A percentile compares a stretch with the other conserved stretches of the same genome.
phyloP scores from a whole-genome alignment of 2,329 filamentous ascomycete species.

The Pseudogymnoascus sp. region DNA sequence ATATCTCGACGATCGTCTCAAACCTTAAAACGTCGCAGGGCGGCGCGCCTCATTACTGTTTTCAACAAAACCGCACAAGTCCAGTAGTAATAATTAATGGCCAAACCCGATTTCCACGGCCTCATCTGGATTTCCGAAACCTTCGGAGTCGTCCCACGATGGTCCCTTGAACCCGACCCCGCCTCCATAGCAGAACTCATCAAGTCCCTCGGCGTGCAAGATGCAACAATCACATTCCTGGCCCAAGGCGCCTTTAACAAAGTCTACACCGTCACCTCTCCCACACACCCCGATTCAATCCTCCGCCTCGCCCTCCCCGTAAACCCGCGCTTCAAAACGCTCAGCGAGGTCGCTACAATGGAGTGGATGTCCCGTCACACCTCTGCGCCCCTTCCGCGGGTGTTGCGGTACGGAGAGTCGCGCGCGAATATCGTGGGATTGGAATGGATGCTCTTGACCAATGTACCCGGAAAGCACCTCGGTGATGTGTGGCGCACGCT shows the following conservation, averaged over 20 bases:
- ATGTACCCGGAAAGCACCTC: conserved; percentile 19
- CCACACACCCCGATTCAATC: too few species aligned
- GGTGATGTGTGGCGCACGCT: conserved; percentile 29
- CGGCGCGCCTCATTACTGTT: too few species aligned
- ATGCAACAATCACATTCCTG: conserved; percentile 18
- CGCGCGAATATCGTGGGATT: conserved; percentile 31
- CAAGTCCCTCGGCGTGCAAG: not conserved
- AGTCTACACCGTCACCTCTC: too few species aligned
- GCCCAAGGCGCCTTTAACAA: too few species aligned
- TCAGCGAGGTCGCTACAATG: conserved; percentile 34
- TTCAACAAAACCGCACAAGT: too few species aligned
- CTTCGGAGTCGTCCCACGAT: not conserved
- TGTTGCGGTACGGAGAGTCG: conserved; percentile 30
- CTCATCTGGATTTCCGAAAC: not conserved
- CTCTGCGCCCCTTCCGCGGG: conserved; percentile 28
- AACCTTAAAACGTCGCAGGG: too few species aligned
- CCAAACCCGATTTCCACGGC: not conserved
- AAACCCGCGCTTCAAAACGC: conserved; percentile 32
- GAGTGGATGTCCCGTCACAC: conserved; percentile 28
- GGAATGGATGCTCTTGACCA: conserved; percentile 36
- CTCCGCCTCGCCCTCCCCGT: too few species aligned
- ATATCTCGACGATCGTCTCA: too few species aligned
- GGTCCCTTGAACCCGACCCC: not conserved
- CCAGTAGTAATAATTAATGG: too few species aligned
- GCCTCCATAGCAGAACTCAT: not conserved